Percentiles rank a stretch among this genome's conserved stretches.
Evolutionary conservation across 2,329 filamentous ascomycete genomes (phyloP).

Genomic region (Fusarium begoniae): DNA sequence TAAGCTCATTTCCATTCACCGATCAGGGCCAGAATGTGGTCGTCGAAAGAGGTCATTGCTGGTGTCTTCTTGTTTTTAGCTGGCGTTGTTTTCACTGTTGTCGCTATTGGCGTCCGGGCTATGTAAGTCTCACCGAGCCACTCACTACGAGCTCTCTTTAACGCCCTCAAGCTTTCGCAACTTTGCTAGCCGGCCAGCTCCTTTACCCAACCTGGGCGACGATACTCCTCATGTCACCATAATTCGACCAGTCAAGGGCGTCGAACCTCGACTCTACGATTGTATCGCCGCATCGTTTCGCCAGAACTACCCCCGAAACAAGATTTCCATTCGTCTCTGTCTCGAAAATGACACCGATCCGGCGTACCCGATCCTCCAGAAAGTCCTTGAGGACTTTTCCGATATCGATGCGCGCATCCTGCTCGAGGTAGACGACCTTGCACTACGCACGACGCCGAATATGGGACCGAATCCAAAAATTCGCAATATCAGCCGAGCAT

Average conservation of each 20-base stretch:
- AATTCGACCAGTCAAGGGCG: conserved; percentile 91
- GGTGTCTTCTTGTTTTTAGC: conserved; percentile 63
- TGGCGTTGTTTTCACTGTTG: conserved; percentile 60
- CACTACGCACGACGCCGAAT: conserved; percentile 65
- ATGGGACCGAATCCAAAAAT: conserved; percentile 99
- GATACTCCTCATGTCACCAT: conserved; percentile 84
- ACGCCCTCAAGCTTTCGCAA: conserved; percentile 56
- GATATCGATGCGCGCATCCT: conserved; percentile 75
- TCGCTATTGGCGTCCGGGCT: conserved; percentile 64
- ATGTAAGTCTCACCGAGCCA: conserved; percentile 54
- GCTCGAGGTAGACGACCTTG: conserved; percentile 83
- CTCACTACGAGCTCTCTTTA: not conserved
- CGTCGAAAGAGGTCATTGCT: conserved; percentile 52
- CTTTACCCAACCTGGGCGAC: conserved; percentile 58
- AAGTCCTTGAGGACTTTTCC: conserved; percentile 78
- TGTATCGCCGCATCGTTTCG: conserved; percentile 88
- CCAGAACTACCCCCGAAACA: conserved; percentile 81
- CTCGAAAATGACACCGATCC: conserved; percentile 79
- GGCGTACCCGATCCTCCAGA: conserved; percentile 76
- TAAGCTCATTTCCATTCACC: not conserved
- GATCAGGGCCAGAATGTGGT: conserved; percentile 36
- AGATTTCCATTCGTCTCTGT: conserved; percentile 84
- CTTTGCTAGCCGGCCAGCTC: conserved; percentile 60
- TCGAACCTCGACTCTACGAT: conserved; percentile 90
- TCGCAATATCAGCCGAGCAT: conserved; percentile 92